Evolutionary conservation across 306 rosid genomes (phyloP).

Genomic region (Medicago truncatula): MtrunA17r5.0-ANR NC_053042.1:41604501-41605000

Average conservation of each 20-base stretch:
- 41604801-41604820: neutral
- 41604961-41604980: no score
- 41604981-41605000: neutral
- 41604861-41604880: neutral
- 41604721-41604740: conserved; percentile 95
- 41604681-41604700: conserved; percentile 94
- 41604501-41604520: conserved; percentile 65
- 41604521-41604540: conserved; percentile 40
- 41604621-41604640: conserved; percentile 66
- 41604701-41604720: conserved; percentile 68
- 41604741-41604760: conserved; percentile 90
- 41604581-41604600: conserved; percentile 63
- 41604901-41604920: no score
- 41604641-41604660: conserved; percentile 57
- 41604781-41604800: conserved; percentile 56
- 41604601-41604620: conserved; percentile 72
- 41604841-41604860: no score
- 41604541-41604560: conserved; percentile 24
- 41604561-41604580: neutral
- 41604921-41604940: no score
- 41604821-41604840: no score
- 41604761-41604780: conserved; percentile 79
- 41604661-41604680: conserved; percentile 93
- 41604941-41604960: no score
- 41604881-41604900: neutral